Evolutionary conservation across 164 flowering plant genomes (phyloP).

Genomic region (Vitis rotundifolia): DNA sequence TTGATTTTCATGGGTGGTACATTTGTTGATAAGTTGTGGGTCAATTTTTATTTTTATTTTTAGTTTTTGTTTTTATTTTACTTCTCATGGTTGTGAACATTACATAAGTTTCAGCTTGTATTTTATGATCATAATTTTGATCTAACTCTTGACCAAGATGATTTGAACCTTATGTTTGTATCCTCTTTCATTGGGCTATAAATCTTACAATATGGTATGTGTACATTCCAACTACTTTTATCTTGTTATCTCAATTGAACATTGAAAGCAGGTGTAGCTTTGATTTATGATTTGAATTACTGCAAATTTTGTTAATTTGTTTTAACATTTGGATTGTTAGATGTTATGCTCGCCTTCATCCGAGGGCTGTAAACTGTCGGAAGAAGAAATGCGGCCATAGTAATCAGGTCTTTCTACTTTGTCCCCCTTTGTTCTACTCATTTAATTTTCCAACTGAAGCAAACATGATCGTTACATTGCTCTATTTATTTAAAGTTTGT

Average conservation of each 20-base stretch:
- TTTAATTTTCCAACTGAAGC: neutral
- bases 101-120: neutral
- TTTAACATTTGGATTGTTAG: conserved; percentile 15
- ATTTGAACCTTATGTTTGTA: no score
- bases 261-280: no score
- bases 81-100: neutral
- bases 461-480: no score
- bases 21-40: neutral
- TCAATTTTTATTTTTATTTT: neutral
- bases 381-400: conserved; percentile 66
- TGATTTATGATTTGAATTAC: no score
- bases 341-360: conserved; percentile 64
- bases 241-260: no score
- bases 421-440: neutral
- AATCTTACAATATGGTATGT: no score
- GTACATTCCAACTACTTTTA: no score
- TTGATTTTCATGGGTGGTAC: conserved; percentile 33
- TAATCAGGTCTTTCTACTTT: conserved; percentile 31
- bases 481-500: no score
- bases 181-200: no score
- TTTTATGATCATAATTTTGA: neutral
- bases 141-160: neutral
- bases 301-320: neutral
- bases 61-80: neutral
- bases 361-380: conserved; percentile 59